These are phyloP conservation scores for Hemisphaericaspora nanyangensis DNA, from an alignment of 805 yeast species.

Conservation along the genomic window DNA sequence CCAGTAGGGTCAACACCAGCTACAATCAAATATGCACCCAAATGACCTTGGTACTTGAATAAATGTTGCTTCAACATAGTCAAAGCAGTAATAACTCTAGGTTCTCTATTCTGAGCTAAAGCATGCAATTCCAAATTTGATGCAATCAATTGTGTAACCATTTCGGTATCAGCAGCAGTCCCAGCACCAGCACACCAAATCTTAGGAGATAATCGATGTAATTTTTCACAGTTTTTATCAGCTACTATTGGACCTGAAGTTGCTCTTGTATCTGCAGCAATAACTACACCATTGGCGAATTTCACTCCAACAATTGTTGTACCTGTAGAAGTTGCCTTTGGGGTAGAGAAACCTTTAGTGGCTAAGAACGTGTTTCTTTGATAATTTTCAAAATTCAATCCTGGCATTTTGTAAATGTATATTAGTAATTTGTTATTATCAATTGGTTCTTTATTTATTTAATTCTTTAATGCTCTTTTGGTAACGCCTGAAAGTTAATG, in stretches of 20 bases:
- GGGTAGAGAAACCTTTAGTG: conserved; percentile 68
- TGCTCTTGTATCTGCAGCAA: conserved; percentile 98
- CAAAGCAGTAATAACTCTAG: conserved; percentile 90
- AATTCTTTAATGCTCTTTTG: too few species aligned
- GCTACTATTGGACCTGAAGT: conserved; percentile 96
- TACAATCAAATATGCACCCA: conserved; percentile 97
- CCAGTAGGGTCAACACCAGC: conserved; percentile 98
- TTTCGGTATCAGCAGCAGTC: conserved; percentile 99
- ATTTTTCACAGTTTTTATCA: conserved; percentile 94
- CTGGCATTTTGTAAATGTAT: conserved; percentile 63
- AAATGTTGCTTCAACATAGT: conserved; percentile 93
- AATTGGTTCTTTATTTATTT: too few species aligned
- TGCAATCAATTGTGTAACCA: conserved; percentile 90
- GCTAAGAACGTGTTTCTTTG: conserved; percentile 81
- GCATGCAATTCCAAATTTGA: conserved; percentile 90
- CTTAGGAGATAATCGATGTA: conserved; percentile 83
- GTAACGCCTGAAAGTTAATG: too few species aligned
- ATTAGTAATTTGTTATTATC: too few species aligned
- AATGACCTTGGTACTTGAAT: conserved; percentile 94
- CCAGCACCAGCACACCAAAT: conserved; percentile 99
- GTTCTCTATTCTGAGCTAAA: conserved; percentile 76
- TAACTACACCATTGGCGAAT: conserved; percentile 89
- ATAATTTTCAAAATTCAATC: conserved; percentile 87
- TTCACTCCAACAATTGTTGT: conserved; percentile 98
- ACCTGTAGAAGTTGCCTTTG: conserved; percentile 95